Base-by-base conservation (phyloP, 768 basidiomycete genomes). In the Kwoniella europaea region DNA sequence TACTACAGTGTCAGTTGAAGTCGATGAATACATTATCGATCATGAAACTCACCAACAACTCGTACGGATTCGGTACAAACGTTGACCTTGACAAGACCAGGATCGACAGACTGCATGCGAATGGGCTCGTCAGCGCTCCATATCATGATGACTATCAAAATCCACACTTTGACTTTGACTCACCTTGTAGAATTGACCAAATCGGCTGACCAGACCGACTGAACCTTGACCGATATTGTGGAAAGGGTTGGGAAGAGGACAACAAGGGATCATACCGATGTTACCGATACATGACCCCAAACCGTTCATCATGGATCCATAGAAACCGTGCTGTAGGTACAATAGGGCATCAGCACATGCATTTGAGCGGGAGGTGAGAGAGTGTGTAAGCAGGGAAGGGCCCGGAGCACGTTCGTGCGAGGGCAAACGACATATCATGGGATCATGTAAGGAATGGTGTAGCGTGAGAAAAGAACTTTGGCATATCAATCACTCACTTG, bases 131-230 rank as follows among this genome's bases (percentile, higher is more conserved):
- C 68, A 69, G 68, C 53, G 16, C n/a, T 4, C 6, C 15, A 7
- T 15, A 42, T 1, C 0, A 35, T 35, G 35, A 44, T 16, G 20
- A 29, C 41, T n/a, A 16, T n/a, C 2, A 1, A 2, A 5, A 60
- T 61, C 42, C 16, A 4, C 22, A 58, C 44, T 18, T 63, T 63
- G 66, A 66, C 65, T 7, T 10, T 3, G 29, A 52, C 64, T 52
- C 15, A 59, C 58, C 55, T 92, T 93, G 89, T 96, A 96, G 87
- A 98, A 96, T 81, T 96, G 89, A 60, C 95, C 95, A 78, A 98
- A 98, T 69, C 94, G 90, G 44, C 92, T 90, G 79, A 98, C 90
- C 69, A 98, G 87, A 66, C 78, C 79, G 65, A 80, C 79, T 5
- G 76, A 77, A 42, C 73, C 84, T 63, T 79, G 76, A 74, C 72